Base-by-base conservation (phyloP, 2,329 filamentous ascomycete species). In the Colletotrichum neosansevieriae region DNA sequence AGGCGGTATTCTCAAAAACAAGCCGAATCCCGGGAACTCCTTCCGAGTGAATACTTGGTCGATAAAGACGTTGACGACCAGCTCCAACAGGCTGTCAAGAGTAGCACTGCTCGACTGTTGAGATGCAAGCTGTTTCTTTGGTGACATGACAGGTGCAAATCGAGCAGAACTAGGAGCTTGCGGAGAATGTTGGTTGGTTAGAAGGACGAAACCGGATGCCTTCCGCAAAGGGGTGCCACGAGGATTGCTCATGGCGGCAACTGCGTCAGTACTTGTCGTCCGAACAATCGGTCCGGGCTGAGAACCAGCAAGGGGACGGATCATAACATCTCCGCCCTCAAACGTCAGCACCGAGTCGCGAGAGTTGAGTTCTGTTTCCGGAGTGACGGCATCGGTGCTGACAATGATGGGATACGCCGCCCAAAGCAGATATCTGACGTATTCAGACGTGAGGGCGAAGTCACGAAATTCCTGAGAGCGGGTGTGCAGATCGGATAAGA, bases 321-420 rank as follows among this genome's bases (percentile, higher is more conserved):
- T 92, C 24, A 94, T 91, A 1, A 97, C 91, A 78, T 95, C 93
- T 50, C 91, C 90, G 1, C 94, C 94, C 72, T 96, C 93, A 72
- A 97, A 97, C 0, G 89, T 95, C 65, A 97, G 85, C 1, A 89
- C 88, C 11, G 92, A 92, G 72, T 94, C 91, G 73, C 92, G 88
- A 15, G 94, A 94, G 73, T 94, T 90, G n/a, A 98, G 81, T 77
- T 99, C 96, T 0, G 90, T 92, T 73, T 96, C 92, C 0, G 96
- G 90, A 62, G 88, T 91, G 44, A 98, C 91, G 21, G 90, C 86
- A 78, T 98, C 94, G 12, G 93, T 91, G 73, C 93, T 95, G 29
- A 97, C 94, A 57, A 98, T 87, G 17, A 96, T 89, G 2, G 96
- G 94, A 76, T 96, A 99, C 2, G 98, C 82, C 12, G 94, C 91